Conservation (phyloP, 768 basidiomycete species). For the Rhodotorula graminis region DNA sequence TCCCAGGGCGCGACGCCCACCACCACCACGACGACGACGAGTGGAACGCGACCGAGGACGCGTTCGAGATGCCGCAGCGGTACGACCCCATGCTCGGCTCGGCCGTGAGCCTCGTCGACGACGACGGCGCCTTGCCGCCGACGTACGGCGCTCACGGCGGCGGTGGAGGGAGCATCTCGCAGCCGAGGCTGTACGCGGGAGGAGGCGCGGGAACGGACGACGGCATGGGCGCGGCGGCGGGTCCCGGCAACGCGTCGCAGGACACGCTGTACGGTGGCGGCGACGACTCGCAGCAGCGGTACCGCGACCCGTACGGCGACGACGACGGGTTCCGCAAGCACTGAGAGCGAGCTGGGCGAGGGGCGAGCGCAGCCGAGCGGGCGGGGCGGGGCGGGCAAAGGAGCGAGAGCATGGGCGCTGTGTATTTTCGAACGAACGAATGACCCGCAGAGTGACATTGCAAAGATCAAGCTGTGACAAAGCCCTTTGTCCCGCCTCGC, state of each 20-base stretch:
- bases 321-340: background rate
- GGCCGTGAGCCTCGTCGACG: background rate
- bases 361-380: too few relatives aligned
- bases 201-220: background rate
- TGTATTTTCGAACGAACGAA: too few relatives aligned
- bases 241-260: background rate
- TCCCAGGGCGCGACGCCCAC: too few relatives aligned
- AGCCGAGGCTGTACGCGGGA: slow-evolving; percentile 5
- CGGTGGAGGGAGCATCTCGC: too few relatives aligned
- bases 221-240: too few relatives aligned
- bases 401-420: too few relatives aligned
- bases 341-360: too few relatives aligned
- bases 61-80: slow-evolving; percentile 34
- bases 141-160: background rate
- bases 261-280: slow-evolving; percentile 5
- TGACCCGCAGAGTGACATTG: background rate
- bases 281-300: background rate
- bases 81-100: background rate
- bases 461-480: background rate
- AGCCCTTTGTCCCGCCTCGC: too few relatives aligned
- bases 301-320: slow-evolving; percentile 17
- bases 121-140: too few relatives aligned
- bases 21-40: background rate
- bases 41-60: slow-evolving; percentile 15
- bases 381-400: too few relatives aligned